Base-by-base conservation (phyloP, 2,329 filamentous ascomycete genomes). In the Cytospora paraplurivora region DNA sequence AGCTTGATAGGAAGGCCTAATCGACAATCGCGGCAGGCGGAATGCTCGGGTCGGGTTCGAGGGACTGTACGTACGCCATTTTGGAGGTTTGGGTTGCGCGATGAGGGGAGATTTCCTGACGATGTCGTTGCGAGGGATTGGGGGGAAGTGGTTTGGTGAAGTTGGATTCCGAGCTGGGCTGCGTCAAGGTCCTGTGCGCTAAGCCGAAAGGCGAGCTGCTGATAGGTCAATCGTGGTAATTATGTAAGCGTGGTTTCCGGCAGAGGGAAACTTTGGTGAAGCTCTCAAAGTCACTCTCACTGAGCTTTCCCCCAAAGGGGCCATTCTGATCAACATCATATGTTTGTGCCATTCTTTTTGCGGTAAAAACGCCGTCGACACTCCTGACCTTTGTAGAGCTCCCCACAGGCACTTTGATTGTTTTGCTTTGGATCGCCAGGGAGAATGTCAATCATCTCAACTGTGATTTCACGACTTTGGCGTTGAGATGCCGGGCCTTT, bases 21-120 rank as follows among this genome's bases (percentile, higher is more conserved):
- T 44, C 17, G 7, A 19, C 12, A 44, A 44, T 19, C 17, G 41
- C 17, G 41, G 41, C n/a, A n/a, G 41, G n/a, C 41, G 41, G 17
- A 44, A 1, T 7, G 41, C 19, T 19, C 41, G 41, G 41, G 17
- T 15, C 41, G 13, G 17, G 17, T 19, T 44, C 17, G 10, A 44
- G 38, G 38, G 41, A 7, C 17, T 44, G 41, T 44, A 73, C 72
- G 27, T 73, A 74, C 72, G 65, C 69, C 72, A 74, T 74, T 65
- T 67, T 73, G 66, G 63, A 62, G 64, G 67, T 66, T 57, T 68
- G 58, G 53, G 59, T 56, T 65, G 61, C 55, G 62, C 60, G 63
- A 64, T 54, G 63, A 68, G 57, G 55, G 58, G 65, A 56, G 61
- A 65, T 68, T 67, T 68, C 62, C 67, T 65, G 68, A 68, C 66